Evolutionary conservation across 257 asterid species (phyloP).

Genomic region (Craterostigma plantagineum): DNA sequence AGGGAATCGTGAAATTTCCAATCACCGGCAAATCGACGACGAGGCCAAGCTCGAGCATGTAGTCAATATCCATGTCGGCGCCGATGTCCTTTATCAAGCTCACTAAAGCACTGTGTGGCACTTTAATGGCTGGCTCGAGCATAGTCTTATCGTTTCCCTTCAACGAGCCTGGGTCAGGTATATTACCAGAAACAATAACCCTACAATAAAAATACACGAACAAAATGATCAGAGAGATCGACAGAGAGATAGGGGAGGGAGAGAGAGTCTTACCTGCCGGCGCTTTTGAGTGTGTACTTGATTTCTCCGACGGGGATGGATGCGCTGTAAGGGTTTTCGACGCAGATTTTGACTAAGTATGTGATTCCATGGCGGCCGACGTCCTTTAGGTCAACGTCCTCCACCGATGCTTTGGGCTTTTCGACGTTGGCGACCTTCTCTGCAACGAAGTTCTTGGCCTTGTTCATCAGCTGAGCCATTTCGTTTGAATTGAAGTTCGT

Average conservation of each 20-base stretch:
- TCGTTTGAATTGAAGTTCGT: no score
- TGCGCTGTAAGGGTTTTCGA: slow-evolving; percentile 42
- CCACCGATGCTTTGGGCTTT: slow-evolving; percentile 54
- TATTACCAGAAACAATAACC: slow-evolving; percentile 40
- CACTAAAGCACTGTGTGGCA: slow-evolving; percentile 41
- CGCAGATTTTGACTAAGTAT: slow-evolving; percentile 36
- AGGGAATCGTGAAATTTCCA: slow-evolving; percentile 49
- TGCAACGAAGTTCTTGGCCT: slow-evolving; percentile 37
- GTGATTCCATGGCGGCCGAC: slow-evolving; percentile 33
- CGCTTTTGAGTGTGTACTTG: slow-evolving; percentile 39
- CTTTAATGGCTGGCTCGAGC: slow-evolving; percentile 35
- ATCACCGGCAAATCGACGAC: slow-evolving; percentile 55
- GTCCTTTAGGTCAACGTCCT: slow-evolving; percentile 57
- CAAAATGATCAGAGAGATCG: neutral
- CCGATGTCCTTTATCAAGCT: slow-evolving; percentile 55
- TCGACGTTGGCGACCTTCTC: slow-evolving; percentile 27
- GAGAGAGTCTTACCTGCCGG: slow-evolving; percentile 20
- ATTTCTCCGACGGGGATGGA: slow-evolving; percentile 52
- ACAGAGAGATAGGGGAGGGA: neutral
- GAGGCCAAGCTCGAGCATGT: slow-evolving; percentile 28
- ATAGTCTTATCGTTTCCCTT: slow-evolving; percentile 40
- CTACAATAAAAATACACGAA: slow-evolving; percentile 16
- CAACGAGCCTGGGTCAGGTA: slow-evolving; percentile 78
- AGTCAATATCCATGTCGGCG: slow-evolving; percentile 70
- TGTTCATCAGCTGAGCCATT: slow-evolving; percentile 17